Evolutionary conservation across 192 early-diverging fungal genomes (phyloP), one percentile per base, ranked within the genome.

Genomic region (Jimgerdemannia flammicorona): DNA sequence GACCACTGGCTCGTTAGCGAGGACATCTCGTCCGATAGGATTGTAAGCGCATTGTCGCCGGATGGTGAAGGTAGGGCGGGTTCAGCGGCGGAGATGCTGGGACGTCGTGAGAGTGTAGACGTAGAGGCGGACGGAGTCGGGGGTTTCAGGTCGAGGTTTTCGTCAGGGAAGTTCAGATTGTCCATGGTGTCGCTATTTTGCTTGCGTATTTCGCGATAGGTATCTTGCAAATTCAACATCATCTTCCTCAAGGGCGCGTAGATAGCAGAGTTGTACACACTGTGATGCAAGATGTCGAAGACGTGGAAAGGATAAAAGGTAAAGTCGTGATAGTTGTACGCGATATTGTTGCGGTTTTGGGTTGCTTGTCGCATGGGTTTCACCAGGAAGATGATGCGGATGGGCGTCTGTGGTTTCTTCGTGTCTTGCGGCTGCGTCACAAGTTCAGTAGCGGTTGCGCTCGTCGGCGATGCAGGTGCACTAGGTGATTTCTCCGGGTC

Each of bases 261-360:
- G 3, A 77, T 77, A 10, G 72, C 67, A 14, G 79, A 70, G 70
- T 84, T 84, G 68, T 77, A 84, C 41, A 78, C 72, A 19, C 77
- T 78, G 64, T 84, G 82, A 59, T 84, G 82, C 9, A 84, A 68
- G 3, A 79, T 75, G 49, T 84, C 82, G 73, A 84, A 84, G 17
- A 84, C 75, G 8, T 76, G 77, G 64, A 84, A 84, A 1, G 82
- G 73, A 20, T 73, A 73, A 9, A 84, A 73, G 59, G 78, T 77
- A 71, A 78, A 84, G 3, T 74, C 44, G 11, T 77, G 63, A 17
- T 69, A 49, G 49, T 80, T 78, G 67, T 69, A 76, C 9, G 49
- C 14, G 49, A 59, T 59, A 59, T 70, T 64, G 39, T 78, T 77
- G 40, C 73, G 71, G 1, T 74, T 49, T 29, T 80, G 76, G 3